Conservation (phyloP, 768 basidiomycete species). For the Agrocybe praecox region DNA sequence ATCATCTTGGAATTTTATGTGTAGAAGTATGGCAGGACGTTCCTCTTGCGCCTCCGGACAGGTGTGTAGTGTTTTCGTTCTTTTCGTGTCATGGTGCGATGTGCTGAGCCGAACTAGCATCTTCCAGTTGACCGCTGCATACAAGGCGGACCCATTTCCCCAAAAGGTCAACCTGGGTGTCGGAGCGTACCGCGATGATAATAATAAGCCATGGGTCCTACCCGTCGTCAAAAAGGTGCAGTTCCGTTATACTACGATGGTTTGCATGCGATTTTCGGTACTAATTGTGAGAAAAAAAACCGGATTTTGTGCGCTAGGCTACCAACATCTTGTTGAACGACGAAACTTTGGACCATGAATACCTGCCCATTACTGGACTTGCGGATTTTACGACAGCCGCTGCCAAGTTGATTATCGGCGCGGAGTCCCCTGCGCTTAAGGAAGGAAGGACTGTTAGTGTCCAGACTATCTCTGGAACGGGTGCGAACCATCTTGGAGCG, state of each 20-base stretch:
- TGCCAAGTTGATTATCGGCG: constrained; percentile 79
- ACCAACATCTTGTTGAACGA: constrained; percentile 70
- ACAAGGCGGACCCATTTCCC: constrained; percentile 75
- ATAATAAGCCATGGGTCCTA: constrained; percentile 89
- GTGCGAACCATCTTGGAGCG: constrained; percentile 92
- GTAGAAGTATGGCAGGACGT: constrained; percentile 79
- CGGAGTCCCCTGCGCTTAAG: constrained; percentile 67
- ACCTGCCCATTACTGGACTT: constrained; percentile 88
- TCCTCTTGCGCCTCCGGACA: constrained; percentile 85
- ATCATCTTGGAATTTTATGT: constrained; percentile 2
- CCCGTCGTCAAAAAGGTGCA: constrained; percentile 87
- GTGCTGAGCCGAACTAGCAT: constrained; percentile 51
- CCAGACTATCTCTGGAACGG: constrained; percentile 95
- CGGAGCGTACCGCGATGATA: constrained; percentile 89
- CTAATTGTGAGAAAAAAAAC: too few relatives aligned
- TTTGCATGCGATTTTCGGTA: constrained; percentile 3
- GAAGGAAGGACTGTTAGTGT: constrained; percentile 77
- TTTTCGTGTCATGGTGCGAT: background rate
- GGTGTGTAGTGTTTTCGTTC: constrained; percentile 47
- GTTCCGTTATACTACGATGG: constrained; percentile 9
- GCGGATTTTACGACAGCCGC: constrained; percentile 82
- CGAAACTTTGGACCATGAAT: constrained; percentile 84
- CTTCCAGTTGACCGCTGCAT: constrained; percentile 88
- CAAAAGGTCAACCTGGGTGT: constrained; percentile 92
- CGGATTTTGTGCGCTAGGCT: constrained; percentile 48